Evolutionary conservation across 768 basidiomycete species (phyloP), one percentile per base, ranked within the genome.

Genomic region (Krasilnikovozyma curviuscula): DNA sequence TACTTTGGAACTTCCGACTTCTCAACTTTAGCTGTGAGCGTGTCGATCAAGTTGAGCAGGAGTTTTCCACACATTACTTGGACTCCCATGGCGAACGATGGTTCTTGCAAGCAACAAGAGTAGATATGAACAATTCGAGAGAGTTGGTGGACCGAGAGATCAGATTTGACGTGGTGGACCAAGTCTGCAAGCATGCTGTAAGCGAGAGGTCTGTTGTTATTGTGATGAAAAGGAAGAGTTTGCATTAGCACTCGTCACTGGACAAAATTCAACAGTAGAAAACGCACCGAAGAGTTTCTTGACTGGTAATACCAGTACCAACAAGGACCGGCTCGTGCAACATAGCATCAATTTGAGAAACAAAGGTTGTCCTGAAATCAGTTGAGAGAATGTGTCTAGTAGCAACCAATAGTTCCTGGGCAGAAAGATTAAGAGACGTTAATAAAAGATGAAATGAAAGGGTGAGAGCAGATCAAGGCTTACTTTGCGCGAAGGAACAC

Each of bases 31-130:
- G 71, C 66, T 21, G 80, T 66, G 35, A 95, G 78, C 39, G 76
- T 73, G 47, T 97, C 93, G 35, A 83, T 73, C 40, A 93, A 71
- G 53, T 81, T 82, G 59, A 86, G 81, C 62, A 95, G 78, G 67
- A 93, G 78, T 65, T 95, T 97, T 44, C 81, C 80, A 54, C 83
- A 84, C 61, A 95, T 71, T 12, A 83, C 83, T 59, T 95, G 88
- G 29, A 89, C 75, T 47, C 74, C 77, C 56, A 73, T 77, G 8
- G 76, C 72, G 39, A 89, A 73, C 18, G 81, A 77, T 2, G 83
- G 74, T 59, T 93, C 86, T 66, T 95, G 91, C 42, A 93, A 74
- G 59, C 84, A 77, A 41, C 78, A 76, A 1, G 86, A 82, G 62
- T 83, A 93, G 45, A 83, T 75, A 56, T 81, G 76, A 23, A 86